Conservation (phyloP, 2,329 filamentous ascomycete species). For the Cladophialophora psammophila region DNA sequence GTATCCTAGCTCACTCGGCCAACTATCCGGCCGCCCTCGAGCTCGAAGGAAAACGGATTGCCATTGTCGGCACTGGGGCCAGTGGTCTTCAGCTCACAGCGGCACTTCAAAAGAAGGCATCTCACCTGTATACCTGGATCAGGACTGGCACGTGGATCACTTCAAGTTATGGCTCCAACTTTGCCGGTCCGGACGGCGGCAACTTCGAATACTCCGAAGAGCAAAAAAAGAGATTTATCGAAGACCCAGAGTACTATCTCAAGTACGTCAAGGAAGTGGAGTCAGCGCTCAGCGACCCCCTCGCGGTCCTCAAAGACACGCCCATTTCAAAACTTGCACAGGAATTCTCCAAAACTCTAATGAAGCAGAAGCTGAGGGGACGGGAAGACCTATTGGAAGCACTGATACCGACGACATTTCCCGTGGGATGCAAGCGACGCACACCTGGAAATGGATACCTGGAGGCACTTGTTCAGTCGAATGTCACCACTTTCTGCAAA, state of each 20-base stretch:
- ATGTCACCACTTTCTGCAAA: conserved; percentile 54
- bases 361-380: conserved; percentile 42
- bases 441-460: conserved; percentile 43
- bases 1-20: conserved; percentile 46
- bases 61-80: conserved; percentile 41
- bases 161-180: conserved; percentile 8
- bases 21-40: conserved; percentile 44
- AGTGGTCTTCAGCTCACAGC: conserved; percentile 44
- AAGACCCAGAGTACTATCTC: too few species aligned
- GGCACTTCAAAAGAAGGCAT: conserved; percentile 49
- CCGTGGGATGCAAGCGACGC: conserved; percentile 51
- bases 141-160: conserved; percentile 44
- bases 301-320: too few species aligned
- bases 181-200: too few species aligned
- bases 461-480: conserved; percentile 48
- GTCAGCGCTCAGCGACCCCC: too few species aligned
- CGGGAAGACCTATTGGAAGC: conserved; percentile 49
- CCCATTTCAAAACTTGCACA: too few species aligned
- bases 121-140: conserved; percentile 43
- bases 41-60: conserved; percentile 39
- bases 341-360: neutral
- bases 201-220: too few species aligned
- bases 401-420: conserved; percentile 55
- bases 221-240: too few species aligned
- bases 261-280: neutral